Evolutionary conservation across 1,139 yeast species (phyloP).

Genomic region (Blastobotrys indianensis): DNA sequence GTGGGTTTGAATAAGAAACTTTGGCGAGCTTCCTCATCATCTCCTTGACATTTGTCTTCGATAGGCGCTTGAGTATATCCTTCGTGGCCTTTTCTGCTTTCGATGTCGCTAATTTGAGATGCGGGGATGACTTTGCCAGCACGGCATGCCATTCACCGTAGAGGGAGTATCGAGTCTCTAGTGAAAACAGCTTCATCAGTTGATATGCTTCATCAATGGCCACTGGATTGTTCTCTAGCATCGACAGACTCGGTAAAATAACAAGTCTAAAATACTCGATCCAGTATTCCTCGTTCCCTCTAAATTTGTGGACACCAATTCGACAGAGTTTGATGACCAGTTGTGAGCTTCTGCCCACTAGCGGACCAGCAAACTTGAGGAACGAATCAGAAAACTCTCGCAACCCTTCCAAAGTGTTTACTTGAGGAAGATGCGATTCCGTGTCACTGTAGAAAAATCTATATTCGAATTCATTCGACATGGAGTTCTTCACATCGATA

Average conservation of each 20-base stretch:
- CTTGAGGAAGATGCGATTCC: conserved; percentile 39
- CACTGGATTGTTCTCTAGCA: conserved; percentile 55
- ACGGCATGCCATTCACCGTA: conserved; percentile 78
- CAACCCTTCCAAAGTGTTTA: conserved; percentile 42
- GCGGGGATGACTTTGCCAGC: conserved; percentile 47
- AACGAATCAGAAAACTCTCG: conserved; percentile 44
- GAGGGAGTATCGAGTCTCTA: conserved; percentile 65
- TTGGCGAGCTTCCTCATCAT: conserved; percentile 77
- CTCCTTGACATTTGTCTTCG: conserved; percentile 74
- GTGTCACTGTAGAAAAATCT: conserved; percentile 51
- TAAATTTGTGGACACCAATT: conserved; percentile 41
- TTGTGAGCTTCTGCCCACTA: conserved; percentile 45
- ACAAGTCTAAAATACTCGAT: conserved; percentile 57
- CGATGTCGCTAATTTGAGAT: conserved; percentile 57
- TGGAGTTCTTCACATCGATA: neutral
- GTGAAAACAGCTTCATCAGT: conserved; percentile 49
- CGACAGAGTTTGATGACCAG: conserved; percentile 59
- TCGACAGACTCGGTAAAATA: conserved; percentile 62
- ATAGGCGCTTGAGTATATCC: conserved; percentile 71
- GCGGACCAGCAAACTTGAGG: conserved; percentile 52
- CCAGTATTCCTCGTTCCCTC: conserved; percentile 39
- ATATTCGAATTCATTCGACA: conserved; percentile 18
- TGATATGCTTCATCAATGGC: conserved; percentile 56
- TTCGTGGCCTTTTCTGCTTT: conserved; percentile 79
- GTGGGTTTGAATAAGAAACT: conserved; percentile 73